These are phyloP conservation scores for Rhizopogon salebrosus DNA, from an alignment of 768 basidiomycete species.

Conservation along the genomic window DNA sequence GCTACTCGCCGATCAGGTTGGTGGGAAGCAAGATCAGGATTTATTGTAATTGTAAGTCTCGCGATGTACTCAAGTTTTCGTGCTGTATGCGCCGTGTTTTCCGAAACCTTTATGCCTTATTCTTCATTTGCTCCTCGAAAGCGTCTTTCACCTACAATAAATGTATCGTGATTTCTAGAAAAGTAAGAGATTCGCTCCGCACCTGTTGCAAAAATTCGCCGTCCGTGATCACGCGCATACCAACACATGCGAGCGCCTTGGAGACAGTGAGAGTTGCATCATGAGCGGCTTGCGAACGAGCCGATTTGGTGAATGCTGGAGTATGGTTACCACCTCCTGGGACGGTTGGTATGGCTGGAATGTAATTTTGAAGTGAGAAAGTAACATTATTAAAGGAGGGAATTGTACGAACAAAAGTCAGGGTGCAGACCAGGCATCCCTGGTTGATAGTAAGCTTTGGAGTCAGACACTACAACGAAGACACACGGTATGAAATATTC, in stretches of 20 bases:
- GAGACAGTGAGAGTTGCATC: constrained; percentile 61
- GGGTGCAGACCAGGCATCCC: constrained; percentile 70
- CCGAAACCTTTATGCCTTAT: constrained; percentile 5
- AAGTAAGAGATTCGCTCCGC: constrained; percentile 1
- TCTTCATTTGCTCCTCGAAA: constrained; percentile 41
- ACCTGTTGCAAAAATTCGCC: constrained; percentile 58
- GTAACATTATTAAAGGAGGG: neutral
- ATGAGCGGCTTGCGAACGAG: constrained; percentile 57
- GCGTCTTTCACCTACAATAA: constrained; percentile 38
- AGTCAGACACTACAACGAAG: neutral
- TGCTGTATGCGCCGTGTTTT: neutral
- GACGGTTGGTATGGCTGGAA: constrained; percentile 68
- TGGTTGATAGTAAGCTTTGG: constrained; percentile 13
- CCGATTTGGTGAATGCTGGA: constrained; percentile 58
- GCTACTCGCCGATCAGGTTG: neutral
- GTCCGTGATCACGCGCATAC: constrained; percentile 66
- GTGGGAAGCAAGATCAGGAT: neutral
- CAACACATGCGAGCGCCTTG: constrained; percentile 67
- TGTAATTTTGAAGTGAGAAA: neutral
- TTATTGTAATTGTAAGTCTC: neutral
- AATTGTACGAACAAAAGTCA: constrained; percentile 39
- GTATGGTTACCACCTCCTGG: constrained; percentile 78
- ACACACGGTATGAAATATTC: constrained; percentile 67
- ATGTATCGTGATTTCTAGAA: too few relatives aligned
- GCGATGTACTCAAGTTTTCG: neutral